A percentile compares a stretch with the other conserved stretches of the same genome.
These are phyloP conservation scores for Dictyostelium purpureum DNA, from an alignment of 78 protist genomes.

Conservation along the genomic window DNA sequence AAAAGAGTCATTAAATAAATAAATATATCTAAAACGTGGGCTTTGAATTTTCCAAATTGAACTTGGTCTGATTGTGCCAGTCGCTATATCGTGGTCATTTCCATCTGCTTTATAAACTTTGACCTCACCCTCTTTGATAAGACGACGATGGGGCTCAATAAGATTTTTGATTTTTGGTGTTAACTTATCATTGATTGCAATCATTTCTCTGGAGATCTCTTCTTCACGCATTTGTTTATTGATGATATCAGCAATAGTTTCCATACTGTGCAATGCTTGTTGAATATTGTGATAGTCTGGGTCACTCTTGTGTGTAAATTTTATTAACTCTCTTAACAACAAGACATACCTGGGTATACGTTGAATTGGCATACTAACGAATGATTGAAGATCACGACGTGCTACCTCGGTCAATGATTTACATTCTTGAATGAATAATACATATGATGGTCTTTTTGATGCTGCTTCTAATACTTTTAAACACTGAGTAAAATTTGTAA, in stretches of 20 bases:
- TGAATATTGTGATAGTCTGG: neutral
- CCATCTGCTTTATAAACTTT: constrained; percentile 43
- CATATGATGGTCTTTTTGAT: constrained; percentile 34
- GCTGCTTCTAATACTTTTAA: constrained; percentile 43
- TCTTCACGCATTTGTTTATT: constrained; percentile 67
- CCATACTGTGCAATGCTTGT: constrained; percentile 54
- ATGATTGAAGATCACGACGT: constrained; percentile 53
- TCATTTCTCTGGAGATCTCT: constrained; percentile 5
- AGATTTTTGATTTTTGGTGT: constrained; percentile 21
- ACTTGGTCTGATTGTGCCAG: constrained; percentile 23
- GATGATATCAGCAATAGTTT: constrained; percentile 44
- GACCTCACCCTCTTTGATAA: constrained; percentile 58
- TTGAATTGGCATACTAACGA: constrained; percentile 79
- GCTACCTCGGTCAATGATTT: constrained; percentile 15
- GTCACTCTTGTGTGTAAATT: constrained; percentile 12
- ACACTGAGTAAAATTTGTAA: constrained; percentile 27
- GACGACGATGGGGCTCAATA: constrained; percentile 62
- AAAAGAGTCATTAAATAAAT: constrained; percentile 35
- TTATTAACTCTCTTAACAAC: constrained; percentile 45
- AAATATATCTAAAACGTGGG: neutral
- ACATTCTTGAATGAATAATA: constrained; percentile 40
- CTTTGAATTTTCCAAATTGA: neutral
- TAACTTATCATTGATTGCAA: constrained; percentile 34
- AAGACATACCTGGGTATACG: constrained; percentile 76
- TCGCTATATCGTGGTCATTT: constrained; percentile 21